Evolutionary conservation across 192 early-diverging fungal species (phyloP), one percentile per base, ranked within the genome.

Genomic region (Backusella psychrophila): DNA sequence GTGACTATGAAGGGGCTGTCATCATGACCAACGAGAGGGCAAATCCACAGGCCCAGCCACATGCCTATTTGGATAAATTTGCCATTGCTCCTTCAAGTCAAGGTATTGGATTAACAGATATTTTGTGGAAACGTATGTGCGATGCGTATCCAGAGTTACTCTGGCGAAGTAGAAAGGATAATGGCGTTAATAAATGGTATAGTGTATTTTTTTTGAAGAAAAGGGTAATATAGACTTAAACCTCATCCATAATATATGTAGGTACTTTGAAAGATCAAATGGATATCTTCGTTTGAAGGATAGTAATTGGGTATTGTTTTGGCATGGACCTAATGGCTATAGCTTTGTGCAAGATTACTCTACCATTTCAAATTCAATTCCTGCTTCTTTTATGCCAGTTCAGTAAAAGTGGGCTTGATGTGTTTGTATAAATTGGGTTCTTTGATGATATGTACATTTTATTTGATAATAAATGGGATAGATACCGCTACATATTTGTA

Each of bases 131-230:
- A 49, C 86, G 89, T 75, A 80, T 97, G 72, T 83, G 85, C 34
- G 85, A 87, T 44, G 85, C 83, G 33, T 96, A 93, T 80, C 89
- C 90, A 0, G 88, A 92, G 69, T 67, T 93, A 39, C 85, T 91
- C 46, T 98, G 97, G 97, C 82, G 96, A 74, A 93, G 91, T 75
- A 89, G 96, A 46, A 86, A 84, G 7, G 88, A 91, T 49, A 98
- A 98, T 74, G 92, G 91, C 0, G 96, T 98, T 6, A 98, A 98
- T 78, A 94, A 93, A 78, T 98, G 97, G 97, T 98, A 81, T 49
- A 49, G 36, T n/a, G 17, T 6, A 3, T 49, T n/a, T 21, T 6
- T 6, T 6, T 39, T 67, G 1, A 29, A 29, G 3, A 34, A 3
- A 6, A 0, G 12, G 8, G 33, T n/a, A n/a, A 35, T 66, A 9